Conservation (phyloP, 23 red algal species). For the Rhodosorus marinus region DNA sequence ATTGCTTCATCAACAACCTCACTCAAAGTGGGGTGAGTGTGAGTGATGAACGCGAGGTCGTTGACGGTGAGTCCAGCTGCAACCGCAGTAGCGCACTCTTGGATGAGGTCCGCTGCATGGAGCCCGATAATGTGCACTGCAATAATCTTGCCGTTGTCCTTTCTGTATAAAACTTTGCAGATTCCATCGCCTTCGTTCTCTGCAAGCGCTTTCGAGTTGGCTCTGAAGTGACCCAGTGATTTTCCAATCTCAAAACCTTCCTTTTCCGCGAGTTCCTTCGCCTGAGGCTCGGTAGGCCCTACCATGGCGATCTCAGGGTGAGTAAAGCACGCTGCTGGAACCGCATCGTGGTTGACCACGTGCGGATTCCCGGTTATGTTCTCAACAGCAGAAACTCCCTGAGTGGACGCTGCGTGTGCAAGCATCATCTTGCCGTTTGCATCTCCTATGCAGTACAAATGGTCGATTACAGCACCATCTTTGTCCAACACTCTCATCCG, state of each 20-base stretch:
- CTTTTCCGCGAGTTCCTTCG: slow-evolving; percentile 42
- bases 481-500: slow-evolving; percentile 70
- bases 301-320: slow-evolving; percentile 95
- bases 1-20: slow-evolving; percentile 96
- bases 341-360: slow-evolving; percentile 43
- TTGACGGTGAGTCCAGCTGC: slow-evolving; percentile 55
- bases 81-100: slow-evolving; percentile 92
- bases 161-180: slow-evolving; percentile 82
- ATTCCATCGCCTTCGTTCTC: slow-evolving; percentile 94
- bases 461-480: slow-evolving; percentile 28
- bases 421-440: slow-evolving; percentile 99
- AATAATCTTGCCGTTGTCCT: slow-evolving; percentile 63
- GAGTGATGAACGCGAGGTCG: slow-evolving; percentile 79
- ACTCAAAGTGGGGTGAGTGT: slow-evolving; percentile 93
- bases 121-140: slow-evolving; percentile 95
- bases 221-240: slow-evolving; percentile 70
- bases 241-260: slow-evolving; percentile 83
- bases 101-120: slow-evolving; percentile 93
- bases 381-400: slow-evolving; percentile 89
- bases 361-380: slow-evolving; percentile 51
- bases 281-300: slow-evolving; percentile 63
- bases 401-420: slow-evolving; percentile 87
- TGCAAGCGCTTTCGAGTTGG: slow-evolving; percentile 93
- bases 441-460: slow-evolving; percentile 85
- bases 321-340: slow-evolving; percentile 95